These are phyloP conservation scores for Sugiyamaella qingdaonensis DNA, from an alignment of 805 yeast genomes.

Conservation along the genomic window DNA sequence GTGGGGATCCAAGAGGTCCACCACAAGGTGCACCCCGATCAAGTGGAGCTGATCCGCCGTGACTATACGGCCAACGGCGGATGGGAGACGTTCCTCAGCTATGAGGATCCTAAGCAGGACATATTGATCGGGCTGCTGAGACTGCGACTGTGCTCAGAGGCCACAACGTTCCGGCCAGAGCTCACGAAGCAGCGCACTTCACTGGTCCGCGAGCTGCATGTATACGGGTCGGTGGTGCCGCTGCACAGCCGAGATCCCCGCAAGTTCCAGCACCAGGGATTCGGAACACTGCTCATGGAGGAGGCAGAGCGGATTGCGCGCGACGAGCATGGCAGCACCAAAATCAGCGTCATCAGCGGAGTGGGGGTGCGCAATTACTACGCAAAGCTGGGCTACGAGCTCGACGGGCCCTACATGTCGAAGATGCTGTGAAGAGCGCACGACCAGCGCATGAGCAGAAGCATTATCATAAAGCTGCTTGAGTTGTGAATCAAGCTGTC, in stretches of 20 bases:
- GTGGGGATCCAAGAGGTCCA: conserved; percentile 99
- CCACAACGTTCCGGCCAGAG: conserved; percentile 87
- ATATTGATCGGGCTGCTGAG: conserved; percentile 88
- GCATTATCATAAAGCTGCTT: no score
- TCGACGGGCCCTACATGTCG: conserved; percentile 99
- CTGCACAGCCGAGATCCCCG: conserved; percentile 94
- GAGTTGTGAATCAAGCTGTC: no score
- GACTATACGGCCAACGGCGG: conserved; percentile 98
- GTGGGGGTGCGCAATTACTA: conserved; percentile 97
- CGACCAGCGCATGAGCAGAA: no score
- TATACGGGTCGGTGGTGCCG: conserved; percentile 96
- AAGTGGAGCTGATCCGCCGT: conserved; percentile 89
- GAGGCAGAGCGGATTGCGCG: conserved; percentile 95
- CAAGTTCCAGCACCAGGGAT: conserved; percentile 98
- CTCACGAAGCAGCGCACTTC: conserved; percentile 80
- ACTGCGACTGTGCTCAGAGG: conserved; percentile 81
- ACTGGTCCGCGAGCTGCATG: conserved; percentile 94
- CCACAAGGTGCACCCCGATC: conserved; percentile 94
- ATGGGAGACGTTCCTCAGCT: conserved; percentile 95
- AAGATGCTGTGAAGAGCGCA: conserved; percentile 37
- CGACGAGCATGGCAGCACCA: conserved; percentile 89
- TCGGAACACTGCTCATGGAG: conserved; percentile 95
- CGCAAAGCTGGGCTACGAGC: conserved; percentile 80
- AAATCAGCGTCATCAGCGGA: conserved; percentile 92
- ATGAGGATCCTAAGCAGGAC: conserved; percentile 96